A percentile compares a stretch with the other conserved stretches of the same genome.
phyloP scores from a whole-genome alignment of 2,329 filamentous ascomycete genomes.

The Aspergillus alliaceus region DNA sequence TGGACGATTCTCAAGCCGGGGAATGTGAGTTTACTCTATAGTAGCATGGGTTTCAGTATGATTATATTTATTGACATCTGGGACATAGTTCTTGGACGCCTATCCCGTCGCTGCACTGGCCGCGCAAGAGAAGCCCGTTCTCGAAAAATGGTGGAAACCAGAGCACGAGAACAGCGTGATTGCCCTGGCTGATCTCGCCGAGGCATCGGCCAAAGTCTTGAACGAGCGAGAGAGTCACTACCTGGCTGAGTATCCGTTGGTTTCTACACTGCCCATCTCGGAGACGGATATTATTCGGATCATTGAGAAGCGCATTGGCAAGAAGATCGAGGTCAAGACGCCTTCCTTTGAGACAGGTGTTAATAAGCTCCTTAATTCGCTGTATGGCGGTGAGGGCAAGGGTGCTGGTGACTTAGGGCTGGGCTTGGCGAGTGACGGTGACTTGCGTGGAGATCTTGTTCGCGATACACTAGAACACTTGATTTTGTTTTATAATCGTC shows the following conservation, averaged over 20 bases:
- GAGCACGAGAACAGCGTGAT: neutral
- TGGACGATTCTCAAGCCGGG: neutral
- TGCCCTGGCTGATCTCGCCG: neutral
- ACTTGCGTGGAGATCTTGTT: neutral
- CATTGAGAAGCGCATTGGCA: neutral
- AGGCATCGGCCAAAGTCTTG: neutral
- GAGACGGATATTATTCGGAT: neutral
- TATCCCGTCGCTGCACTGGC: neutral
- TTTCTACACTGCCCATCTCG: neutral
- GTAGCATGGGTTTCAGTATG: neutral
- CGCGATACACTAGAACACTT: constrained; percentile 20
- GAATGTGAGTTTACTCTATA: neutral
- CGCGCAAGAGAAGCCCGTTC: neutral
- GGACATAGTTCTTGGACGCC: neutral
- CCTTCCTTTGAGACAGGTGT: neutral
- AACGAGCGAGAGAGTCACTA: neutral
- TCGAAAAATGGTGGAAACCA: neutral
- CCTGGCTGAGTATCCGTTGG: neutral
- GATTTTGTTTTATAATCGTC: constrained; percentile 22
- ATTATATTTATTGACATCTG: neutral
- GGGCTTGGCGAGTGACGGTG: neutral
- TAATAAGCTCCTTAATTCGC: neutral
- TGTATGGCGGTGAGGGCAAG: neutral
- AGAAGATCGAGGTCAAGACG: neutral
- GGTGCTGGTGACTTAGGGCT: neutral